Evolutionary conservation across 805 yeast genomes (phyloP).

Genomic region (Monosporozyma siamensis): DNA sequence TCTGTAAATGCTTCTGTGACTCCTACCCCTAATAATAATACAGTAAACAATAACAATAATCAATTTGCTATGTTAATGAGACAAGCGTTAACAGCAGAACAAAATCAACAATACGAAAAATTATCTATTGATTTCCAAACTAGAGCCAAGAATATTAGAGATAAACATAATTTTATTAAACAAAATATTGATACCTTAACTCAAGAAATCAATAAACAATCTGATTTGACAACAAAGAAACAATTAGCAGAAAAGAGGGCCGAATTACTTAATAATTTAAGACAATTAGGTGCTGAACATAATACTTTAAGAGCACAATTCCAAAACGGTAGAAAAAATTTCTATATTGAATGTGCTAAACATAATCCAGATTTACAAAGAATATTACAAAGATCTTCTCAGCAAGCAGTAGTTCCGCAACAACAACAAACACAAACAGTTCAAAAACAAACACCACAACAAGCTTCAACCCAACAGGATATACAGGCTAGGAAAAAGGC

Average conservation of each 20-base stretch:
- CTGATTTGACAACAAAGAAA: slow-evolving; percentile 19
- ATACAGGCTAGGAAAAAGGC: slow-evolving; percentile 1
- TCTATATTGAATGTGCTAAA: slow-evolving; percentile 30
- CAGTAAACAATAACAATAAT: slow-evolving; percentile 8
- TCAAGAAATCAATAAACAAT: slow-evolving; percentile 22
- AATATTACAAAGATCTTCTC: slow-evolving; percentile 23
- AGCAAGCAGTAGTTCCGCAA: slow-evolving; percentile 16
- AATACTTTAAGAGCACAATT: slow-evolving; percentile 22
- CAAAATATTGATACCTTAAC: slow-evolving; percentile 25
- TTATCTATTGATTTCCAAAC: slow-evolving; percentile 22
- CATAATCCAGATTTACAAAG: slow-evolving; percentile 26
- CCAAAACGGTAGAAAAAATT: slow-evolving; percentile 24
- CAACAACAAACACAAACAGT: slow-evolving; percentile 12
- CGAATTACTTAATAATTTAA: slow-evolving; percentile 21
- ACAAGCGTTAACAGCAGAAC: slow-evolving; percentile 25
- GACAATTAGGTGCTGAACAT: slow-evolving; percentile 20
- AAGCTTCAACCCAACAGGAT: slow-evolving; percentile 11
- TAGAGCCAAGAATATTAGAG: slow-evolving; percentile 25
- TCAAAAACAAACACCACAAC: slow-evolving; percentile 12
- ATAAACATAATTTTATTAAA: slow-evolving; percentile 24
- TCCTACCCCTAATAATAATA: slow-evolving; percentile 7
- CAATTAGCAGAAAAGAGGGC: slow-evolving; percentile 22
- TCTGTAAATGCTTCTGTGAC: slow-evolving; percentile 4
- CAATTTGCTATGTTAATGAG: slow-evolving; percentile 22
- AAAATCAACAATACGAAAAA: slow-evolving; percentile 24